phyloP scores from a whole-genome alignment of 768 basidiomycete species.

The Suillus subaureus region DNA sequence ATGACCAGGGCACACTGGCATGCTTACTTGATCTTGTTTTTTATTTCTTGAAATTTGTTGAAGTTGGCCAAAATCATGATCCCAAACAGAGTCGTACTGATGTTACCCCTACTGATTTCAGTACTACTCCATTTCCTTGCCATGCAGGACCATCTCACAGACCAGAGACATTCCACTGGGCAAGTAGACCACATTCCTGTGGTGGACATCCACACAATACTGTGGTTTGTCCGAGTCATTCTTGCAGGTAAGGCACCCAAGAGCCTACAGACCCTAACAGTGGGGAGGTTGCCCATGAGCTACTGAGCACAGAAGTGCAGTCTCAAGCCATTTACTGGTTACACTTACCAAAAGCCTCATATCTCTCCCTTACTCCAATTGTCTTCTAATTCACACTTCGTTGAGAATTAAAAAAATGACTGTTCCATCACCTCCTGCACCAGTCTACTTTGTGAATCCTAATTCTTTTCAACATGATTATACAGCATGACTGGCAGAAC shows the following conservation, averaged over 20 bases:
- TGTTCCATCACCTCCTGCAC: constrained; percentile 42
- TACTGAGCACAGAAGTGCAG: neutral
- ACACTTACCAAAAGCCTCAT: neutral
- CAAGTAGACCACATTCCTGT: neutral
- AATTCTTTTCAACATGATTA: constrained; percentile 81
- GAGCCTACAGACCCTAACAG: neutral
- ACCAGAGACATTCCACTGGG: neutral
- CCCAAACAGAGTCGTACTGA: too few species aligned
- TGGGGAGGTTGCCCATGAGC: neutral
- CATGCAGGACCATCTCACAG: neutral
- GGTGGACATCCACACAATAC: neutral
- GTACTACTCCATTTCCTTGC: neutral
- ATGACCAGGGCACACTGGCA: too few species aligned
- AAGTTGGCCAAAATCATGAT: too few species aligned
- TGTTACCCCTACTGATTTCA: too few species aligned
- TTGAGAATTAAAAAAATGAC: constrained; percentile 5
- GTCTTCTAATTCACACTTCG: neutral
- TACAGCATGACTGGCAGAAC: constrained; percentile 67
- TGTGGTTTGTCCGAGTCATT: neutral
- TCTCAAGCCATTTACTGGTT: too few species aligned
- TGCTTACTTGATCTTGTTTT: too few species aligned
- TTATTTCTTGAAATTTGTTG: too few species aligned
- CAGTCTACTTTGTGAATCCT: constrained; percentile 60
- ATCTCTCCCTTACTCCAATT: too few species aligned
- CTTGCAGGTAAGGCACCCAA: neutral